Conservation (phyloP, 2,329 filamentous ascomycete genomes). For the Tolypocladium pustulatum region DNA sequence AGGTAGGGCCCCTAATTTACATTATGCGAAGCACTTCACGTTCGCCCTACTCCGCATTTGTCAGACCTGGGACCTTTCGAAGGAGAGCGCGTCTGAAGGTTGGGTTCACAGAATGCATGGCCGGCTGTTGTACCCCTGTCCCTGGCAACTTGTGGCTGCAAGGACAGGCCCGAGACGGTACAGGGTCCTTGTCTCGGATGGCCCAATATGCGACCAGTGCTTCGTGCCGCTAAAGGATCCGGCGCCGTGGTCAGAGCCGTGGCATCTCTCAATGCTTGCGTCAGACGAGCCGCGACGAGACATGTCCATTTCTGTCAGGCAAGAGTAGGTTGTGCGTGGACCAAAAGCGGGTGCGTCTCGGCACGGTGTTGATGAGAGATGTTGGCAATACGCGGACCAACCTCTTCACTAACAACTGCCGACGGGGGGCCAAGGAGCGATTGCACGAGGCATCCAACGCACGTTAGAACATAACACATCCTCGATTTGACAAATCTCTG, state of each 20-base stretch:
- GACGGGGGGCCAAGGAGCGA: neutral
- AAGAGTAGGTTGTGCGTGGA: neutral
- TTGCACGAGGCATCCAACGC: neutral
- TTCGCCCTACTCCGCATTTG: neutral
- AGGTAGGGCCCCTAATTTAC: neutral
- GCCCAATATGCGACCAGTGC: neutral
- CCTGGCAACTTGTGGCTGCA: slow-evolving; percentile 3
- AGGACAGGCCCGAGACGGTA: neutral
- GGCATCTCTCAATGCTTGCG: neutral
- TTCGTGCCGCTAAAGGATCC: slow-evolving; percentile 3
- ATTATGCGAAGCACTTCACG: neutral
- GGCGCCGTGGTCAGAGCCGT: slow-evolving; percentile 3
- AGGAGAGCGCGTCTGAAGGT: slow-evolving; percentile 2
- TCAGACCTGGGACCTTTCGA: neutral
- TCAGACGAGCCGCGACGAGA: neutral
- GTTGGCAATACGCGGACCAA: neutral
- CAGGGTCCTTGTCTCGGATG: neutral
- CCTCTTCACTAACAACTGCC: neutral
- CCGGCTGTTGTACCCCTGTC: slow-evolving; percentile 4
- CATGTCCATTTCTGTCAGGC: neutral
- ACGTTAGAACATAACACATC: neutral
- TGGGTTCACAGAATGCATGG: slow-evolving; percentile 7
- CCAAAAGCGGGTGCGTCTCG: neutral
- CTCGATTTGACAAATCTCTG: neutral
- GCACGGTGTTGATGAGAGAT: neutral